phyloP scores from a whole-genome alignment of 1,284 basidiomycete genomes.

The Boletus nobilissimus region DNA sequence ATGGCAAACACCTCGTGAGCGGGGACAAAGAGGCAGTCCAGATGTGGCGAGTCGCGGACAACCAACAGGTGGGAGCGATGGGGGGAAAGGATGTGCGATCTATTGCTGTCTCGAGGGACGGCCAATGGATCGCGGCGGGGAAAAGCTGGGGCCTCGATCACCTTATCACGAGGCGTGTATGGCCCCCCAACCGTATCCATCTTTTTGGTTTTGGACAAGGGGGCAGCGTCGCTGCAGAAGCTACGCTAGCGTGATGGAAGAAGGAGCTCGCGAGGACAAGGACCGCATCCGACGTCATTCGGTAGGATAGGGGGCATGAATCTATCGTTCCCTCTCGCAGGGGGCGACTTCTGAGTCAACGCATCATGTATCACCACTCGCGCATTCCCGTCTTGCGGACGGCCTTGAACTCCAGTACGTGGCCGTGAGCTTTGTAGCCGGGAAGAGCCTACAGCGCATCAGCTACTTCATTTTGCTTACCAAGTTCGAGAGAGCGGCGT shows the following conservation, averaged over 20 bases:
- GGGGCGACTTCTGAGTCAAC: no score
- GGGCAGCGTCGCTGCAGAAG: constrained; percentile 81
- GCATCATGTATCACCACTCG: no score
- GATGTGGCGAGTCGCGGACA: constrained; percentile 19
- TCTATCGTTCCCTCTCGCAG: no score
- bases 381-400: no score
- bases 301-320: no score
- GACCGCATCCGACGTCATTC: constrained; percentile 1
- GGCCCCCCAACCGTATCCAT: constrained; percentile 79
- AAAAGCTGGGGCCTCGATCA: constrained; percentile 53
- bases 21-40: constrained; percentile 21
- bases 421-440: no score
- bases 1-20: constrained; percentile 22
- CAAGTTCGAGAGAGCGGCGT: no score
- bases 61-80: not conserved
- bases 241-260: constrained; percentile 57
- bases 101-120: constrained; percentile 27
- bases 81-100: constrained; percentile 9
- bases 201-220: constrained; percentile 93
- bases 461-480: no score
- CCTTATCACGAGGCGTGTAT: constrained; percentile 68
- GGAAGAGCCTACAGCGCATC: no score
- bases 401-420: no score
- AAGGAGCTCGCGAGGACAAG: constrained; percentile 32
- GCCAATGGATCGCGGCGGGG: constrained; percentile 27